Evolutionary conservation across 768 basidiomycete species (phyloP), one percentile per base, ranked within the genome.

Genomic region (Pulveroboletus sp.): DNA sequence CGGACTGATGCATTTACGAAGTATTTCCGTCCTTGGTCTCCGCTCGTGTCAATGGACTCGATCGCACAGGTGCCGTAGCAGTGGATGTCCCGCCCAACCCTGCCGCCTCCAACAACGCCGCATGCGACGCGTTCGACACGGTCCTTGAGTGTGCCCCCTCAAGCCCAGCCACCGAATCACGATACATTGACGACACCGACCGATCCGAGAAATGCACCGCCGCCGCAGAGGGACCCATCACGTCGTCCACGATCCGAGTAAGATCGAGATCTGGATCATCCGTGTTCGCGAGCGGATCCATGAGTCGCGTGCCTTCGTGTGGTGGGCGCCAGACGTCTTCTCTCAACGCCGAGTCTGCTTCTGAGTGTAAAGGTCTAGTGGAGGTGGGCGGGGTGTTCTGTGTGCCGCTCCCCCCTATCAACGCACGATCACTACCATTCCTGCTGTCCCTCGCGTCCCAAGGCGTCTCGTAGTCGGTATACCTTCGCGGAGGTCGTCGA

Each of bases 251-350:
- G 41, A 79, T 77, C 8, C 56, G 65, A n/a, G 64, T 46, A 8
- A 76, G 58, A 46, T 73, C 73, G 31, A 76, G 50, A 26, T 73
- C 68, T 24, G 70, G 11, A 2, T 47, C 44, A 10, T 46, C 50
- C 30, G 37, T 17, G 18, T 35, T 28, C 2, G 45, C 24, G 27
- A 63, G 24, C 0, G 61, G 50, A 11, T 67, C 61, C 37, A 61
- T 54, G 21, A 65, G 54, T 50, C 66, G 51, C 0, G 56, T 57
- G 33, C 43, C 40, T 33, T 68, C 68, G 39, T 36, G 47, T 1
- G 77, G 77, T 0, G 74, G 73, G 1, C 70, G 70, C 71, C 73
- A 76, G 0, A 76, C 9, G 33, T 77, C 74, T 44, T 79, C 78
- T 15, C 69, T 66, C 60, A 79, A 78, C 32, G 75, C 67, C 0